phyloP scores from a whole-genome alignment of 768 basidiomycete genomes.

The Mycena alexandri region DNA sequence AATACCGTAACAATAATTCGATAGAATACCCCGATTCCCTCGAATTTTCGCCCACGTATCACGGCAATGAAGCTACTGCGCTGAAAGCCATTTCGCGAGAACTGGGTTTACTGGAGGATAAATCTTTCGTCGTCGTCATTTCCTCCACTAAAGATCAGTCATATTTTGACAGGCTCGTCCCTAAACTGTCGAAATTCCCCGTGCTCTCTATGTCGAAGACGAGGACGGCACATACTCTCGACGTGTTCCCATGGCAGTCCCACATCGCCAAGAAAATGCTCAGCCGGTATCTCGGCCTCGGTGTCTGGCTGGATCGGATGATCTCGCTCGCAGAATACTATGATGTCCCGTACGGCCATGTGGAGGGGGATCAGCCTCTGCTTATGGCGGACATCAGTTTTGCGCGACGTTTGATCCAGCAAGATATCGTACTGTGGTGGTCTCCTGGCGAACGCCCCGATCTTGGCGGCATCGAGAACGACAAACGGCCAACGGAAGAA shows the following conservation, averaged over 20 bases:
- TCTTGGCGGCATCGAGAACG: conserved; percentile 93
- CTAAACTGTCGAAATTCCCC: conserved; percentile 87
- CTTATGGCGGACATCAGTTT: conserved; percentile 91
- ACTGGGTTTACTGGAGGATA: conserved; percentile 78
- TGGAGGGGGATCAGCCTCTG: conserved; percentile 92
- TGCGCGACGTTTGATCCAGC: conserved; percentile 85
- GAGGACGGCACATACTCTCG: conserved; percentile 78
- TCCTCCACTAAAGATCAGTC: conserved; percentile 88
- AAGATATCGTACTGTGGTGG: conserved; percentile 98
- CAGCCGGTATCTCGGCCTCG: conserved; percentile 81
- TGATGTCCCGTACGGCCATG: conserved; percentile 92
- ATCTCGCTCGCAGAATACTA: conserved; percentile 89
- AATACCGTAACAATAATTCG: conserved; percentile 58
- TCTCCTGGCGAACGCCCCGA: conserved; percentile 90
- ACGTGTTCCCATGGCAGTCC: conserved; percentile 91
- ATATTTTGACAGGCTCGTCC: conserved; percentile 82
- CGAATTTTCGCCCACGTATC: conserved; percentile 79
- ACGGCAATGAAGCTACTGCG: conserved; percentile 82
- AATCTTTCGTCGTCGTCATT: conserved; percentile 81
- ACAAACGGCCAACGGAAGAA: conserved; percentile 81
- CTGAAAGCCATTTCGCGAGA: conserved; percentile 91
- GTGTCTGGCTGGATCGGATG: conserved; percentile 83
- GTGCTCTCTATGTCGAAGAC: conserved; percentile 88
- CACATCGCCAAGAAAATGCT: conserved; percentile 88
- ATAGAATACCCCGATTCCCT: conserved; percentile 74